Base-by-base conservation (phyloP, 1,139 yeast species). In the Geotrichum bryndzae region DNA sequence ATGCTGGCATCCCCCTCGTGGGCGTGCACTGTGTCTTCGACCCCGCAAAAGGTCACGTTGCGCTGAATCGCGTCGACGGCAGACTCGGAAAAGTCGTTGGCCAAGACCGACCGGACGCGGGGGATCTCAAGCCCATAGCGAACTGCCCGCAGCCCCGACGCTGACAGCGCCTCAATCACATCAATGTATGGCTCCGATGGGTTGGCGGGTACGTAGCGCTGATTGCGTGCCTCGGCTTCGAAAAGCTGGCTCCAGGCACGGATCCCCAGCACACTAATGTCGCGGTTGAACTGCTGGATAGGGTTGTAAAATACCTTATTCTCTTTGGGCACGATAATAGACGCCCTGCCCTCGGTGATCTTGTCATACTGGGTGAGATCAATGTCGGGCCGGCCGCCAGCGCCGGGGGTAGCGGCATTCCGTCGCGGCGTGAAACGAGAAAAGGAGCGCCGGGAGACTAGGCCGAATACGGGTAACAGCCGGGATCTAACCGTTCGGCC, bases 221-320 rank as follows among this genome's bases (percentile, higher is more conserved):
- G 18, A 18, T 18, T 18, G 18, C 18, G 18, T 18, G 18, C 18
- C 75, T 68, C 74, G 52, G 60, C 57, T 66, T 70, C 74, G 59
- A 82, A 83, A 57, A 87, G 68, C 64, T 86, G 83, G 48, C 86
- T 81, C 92, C 96, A 94, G 0, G 98, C 96, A 63, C 86, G 82
- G 66, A 94, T 92, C 10, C 90, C 92, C 70, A 88, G 79, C 6
- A 90, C 87, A 65, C 96, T 88, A 59, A 94, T 77, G 73, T 94
- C 99, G 68, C 99, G 82, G 73, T 94, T 94, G 76, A 92, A 94
- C 74, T 92, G 98, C 75, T 94, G 99, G 64, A 94, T 89, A 4
- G 96, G 98, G 72, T 94, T 94, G 77, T 95, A 94, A 72, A 94
- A 94, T 11, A 94, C 99, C 68, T 86, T 87, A 64, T 87, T 87